A percentile compares a stretch with the other conserved stretches of the same genome.
Evolutionary conservation across 2,329 filamentous ascomycete species (phyloP).

Genomic region (Gnomoniopsis smithogilvyi): DNA sequence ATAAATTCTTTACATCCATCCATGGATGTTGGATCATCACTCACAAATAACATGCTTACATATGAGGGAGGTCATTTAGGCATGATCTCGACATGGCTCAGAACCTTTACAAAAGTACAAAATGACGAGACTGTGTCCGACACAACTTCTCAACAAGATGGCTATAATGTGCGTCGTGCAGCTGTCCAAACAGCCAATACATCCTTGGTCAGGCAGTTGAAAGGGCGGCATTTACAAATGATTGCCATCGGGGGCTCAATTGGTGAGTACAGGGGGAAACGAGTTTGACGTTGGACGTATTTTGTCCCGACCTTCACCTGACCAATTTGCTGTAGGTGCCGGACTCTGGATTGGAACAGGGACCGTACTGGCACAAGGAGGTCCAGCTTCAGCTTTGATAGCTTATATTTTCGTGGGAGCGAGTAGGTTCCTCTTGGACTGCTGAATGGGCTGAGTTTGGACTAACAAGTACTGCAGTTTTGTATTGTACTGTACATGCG

Average conservation of each 20-base stretch:
- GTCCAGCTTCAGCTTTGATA: constrained; percentile 73
- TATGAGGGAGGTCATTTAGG: too few relatives aligned
- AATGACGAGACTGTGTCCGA: too few relatives aligned
- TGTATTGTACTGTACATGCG: constrained; percentile 89
- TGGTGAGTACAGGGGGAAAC: constrained; percentile 40
- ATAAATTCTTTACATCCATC: too few relatives aligned
- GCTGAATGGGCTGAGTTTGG: too few relatives aligned
- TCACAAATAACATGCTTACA: too few relatives aligned
- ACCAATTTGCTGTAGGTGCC: constrained; percentile 48
- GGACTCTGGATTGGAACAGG: constrained; percentile 86
- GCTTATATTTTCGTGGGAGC: constrained; percentile 74
- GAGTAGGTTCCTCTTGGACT: constrained; percentile 43
- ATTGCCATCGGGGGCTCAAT: constrained; percentile 94
- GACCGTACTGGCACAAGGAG: constrained; percentile 64
- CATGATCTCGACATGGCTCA: too few relatives aligned
- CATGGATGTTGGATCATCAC: too few relatives aligned
- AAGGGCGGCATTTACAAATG: constrained; percentile 89
- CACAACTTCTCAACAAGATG: too few relatives aligned
- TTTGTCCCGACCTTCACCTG: background rate
- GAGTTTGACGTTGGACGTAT: background rate
- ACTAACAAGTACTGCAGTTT: constrained; percentile 30
- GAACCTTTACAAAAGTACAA: too few relatives aligned
- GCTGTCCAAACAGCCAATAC: constrained; percentile 74
- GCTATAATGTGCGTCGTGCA: constrained; percentile 46
- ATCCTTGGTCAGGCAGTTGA: constrained; percentile 71